Conservation (phyloP, 768 basidiomycete genomes). For the Lentinula sp. region DNA sequence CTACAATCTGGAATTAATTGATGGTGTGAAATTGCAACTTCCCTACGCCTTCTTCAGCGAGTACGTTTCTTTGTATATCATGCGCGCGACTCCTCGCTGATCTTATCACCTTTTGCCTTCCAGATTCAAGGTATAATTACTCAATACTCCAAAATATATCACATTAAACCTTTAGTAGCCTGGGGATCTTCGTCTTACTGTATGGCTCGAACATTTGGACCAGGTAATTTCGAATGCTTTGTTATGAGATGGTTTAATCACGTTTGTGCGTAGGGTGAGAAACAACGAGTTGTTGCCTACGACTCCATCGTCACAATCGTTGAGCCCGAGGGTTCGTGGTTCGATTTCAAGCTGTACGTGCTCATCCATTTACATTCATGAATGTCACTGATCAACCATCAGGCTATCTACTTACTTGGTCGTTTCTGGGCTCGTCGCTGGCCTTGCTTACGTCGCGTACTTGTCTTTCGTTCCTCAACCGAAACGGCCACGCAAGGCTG, state of each 20-base stretch:
- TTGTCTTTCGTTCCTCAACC: conserved; percentile 56
- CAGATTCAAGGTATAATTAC: conserved; percentile 53
- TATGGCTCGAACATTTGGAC: conserved; percentile 69
- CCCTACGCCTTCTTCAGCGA: conserved; percentile 79
- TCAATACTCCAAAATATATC: neutral
- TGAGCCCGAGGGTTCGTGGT: conserved; percentile 70
- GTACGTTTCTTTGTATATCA: conserved; percentile 36
- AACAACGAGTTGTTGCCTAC: conserved; percentile 60
- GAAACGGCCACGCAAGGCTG: conserved; percentile 49
- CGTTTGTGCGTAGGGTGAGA: conserved; percentile 35
- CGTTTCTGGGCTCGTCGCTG: conserved; percentile 56
- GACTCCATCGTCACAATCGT: conserved; percentile 75
- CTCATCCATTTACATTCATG: neutral
- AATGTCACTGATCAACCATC: neutral
- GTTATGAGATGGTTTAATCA: neutral
- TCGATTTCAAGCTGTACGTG: conserved; percentile 76
- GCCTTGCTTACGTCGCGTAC: conserved; percentile 59
- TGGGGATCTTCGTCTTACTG: conserved; percentile 63
- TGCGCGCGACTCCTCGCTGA: conserved; percentile 11
- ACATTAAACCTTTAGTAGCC: conserved; percentile 36
- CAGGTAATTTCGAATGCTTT: conserved; percentile 40
- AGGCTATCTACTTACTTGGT: conserved; percentile 69
- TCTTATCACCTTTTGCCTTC: neutral
- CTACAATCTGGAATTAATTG: conserved; percentile 46
- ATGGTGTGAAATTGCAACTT: conserved; percentile 54